Evolutionary conservation across 306 rosid genomes (phyloP).

Genomic region (Fragaria vesca): DNA sequence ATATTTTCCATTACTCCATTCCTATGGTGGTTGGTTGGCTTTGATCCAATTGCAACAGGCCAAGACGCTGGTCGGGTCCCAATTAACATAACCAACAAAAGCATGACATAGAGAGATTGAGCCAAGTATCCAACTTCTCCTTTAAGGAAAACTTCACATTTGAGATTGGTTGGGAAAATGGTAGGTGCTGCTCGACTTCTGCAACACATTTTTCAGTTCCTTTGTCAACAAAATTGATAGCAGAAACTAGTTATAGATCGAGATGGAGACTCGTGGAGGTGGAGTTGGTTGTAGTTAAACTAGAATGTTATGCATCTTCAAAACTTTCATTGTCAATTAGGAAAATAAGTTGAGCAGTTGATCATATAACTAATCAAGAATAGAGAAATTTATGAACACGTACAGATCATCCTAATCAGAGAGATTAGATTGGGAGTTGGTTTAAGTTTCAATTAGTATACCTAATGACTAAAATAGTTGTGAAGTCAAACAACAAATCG

Average conservation of each 20-base stretch:
- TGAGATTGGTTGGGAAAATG: constrained; percentile 22
- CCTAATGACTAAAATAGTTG: constrained; percentile 20
- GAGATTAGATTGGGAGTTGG: constrained; percentile 13
- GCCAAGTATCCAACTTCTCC: constrained; percentile 29
- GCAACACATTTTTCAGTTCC: constrained; percentile 10
- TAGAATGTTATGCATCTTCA: neutral
- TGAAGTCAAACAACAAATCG: constrained; percentile 24
- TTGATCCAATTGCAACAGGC: neutral
- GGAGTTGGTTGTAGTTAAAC: neutral
- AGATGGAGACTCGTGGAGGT: neutral
- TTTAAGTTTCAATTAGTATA: constrained; percentile 28
- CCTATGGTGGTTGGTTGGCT: neutral
- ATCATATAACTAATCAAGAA: constrained; percentile 3
- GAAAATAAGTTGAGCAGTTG: constrained; percentile 1
- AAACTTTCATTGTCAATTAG: constrained; percentile 8
- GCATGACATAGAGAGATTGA: neutral
- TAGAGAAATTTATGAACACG: neutral
- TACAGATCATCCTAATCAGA: neutral
- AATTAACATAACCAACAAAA: constrained; percentile 11
- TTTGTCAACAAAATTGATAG: neutral
- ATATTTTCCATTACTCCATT: neutral
- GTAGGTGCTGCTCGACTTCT: constrained; percentile 5
- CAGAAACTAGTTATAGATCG: neutral
- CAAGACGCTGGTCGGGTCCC: constrained; percentile 18
- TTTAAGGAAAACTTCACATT: constrained; percentile 24